Evolutionary conservation across 805 yeast genomes (phyloP).

Genomic region (Debaryomyces castellii): DNA sequence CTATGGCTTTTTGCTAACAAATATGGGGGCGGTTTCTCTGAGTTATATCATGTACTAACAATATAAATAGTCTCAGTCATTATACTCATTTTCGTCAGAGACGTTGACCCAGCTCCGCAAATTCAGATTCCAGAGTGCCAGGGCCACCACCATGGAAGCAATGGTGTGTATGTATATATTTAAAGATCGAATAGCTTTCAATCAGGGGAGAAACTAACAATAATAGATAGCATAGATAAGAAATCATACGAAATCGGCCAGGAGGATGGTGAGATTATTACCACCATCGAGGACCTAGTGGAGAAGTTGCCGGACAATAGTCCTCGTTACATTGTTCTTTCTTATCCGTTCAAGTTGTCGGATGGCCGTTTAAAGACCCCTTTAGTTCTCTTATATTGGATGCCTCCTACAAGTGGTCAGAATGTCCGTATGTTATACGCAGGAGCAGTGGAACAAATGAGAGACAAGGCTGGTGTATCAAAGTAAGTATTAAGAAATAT

Average conservation of each 20-base stretch:
- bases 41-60: neutral
- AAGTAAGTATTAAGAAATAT: conserved; percentile 35
- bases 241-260: conserved; percentile 49
- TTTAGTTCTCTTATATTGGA: conserved; percentile 78
- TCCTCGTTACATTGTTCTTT: conserved; percentile 73
- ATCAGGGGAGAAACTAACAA: neutral
- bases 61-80: conserved; percentile 25
- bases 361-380: conserved; percentile 80
- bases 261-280: conserved; percentile 46
- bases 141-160: conserved; percentile 62
- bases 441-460: conserved; percentile 79
- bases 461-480: conserved; percentile 77
- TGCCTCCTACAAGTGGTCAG: conserved; percentile 84
- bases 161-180: conserved; percentile 47
- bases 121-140: conserved; percentile 71
- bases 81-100: conserved; percentile 63
- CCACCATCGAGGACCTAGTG: conserved; percentile 56
- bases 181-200: neutral
- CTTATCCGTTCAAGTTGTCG: conserved; percentile 65
- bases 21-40: too few relatives aligned
- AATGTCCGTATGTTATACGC: conserved; percentile 86
- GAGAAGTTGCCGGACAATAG: conserved; percentile 81
- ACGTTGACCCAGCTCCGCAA: conserved; percentile 62
- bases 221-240: conserved; percentile 54
- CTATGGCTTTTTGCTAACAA: too few relatives aligned